Percentiles rank a stretch among this genome's conserved stretches.
phyloP scores from a whole-genome alignment of 805 yeast species.

The Suhomyces faveliae region DNA sequence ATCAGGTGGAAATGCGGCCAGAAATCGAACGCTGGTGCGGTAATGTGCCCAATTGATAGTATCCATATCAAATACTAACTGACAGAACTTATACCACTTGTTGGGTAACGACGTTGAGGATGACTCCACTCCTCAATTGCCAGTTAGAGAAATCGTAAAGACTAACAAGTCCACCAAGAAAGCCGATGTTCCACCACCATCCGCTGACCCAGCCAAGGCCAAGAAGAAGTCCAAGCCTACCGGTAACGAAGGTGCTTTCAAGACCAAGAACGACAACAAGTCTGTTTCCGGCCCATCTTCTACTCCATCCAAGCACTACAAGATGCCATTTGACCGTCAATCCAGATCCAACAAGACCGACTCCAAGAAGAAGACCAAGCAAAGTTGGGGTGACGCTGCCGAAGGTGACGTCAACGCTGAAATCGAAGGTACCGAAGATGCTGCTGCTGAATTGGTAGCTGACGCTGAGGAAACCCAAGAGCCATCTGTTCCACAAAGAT shows the following conservation, averaged over 20 bases:
- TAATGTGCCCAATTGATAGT: background rate
- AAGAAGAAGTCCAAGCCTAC: constrained; percentile 65
- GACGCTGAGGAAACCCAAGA: constrained; percentile 46
- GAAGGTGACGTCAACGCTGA: constrained; percentile 66
- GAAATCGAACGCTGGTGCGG: background rate
- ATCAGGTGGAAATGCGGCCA: background rate
- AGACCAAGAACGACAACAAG: constrained; percentile 61
- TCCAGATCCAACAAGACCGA: constrained; percentile 82
- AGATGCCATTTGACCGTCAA: constrained; percentile 76
- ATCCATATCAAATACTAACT: constrained; percentile 5
- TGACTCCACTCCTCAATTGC: constrained; percentile 53
- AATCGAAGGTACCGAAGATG: constrained; percentile 46
- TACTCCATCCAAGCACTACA: constrained; percentile 54
- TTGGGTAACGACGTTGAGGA: constrained; percentile 90
- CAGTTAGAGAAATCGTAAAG: constrained; percentile 78
- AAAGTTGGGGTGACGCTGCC: constrained; percentile 86
- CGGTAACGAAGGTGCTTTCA: constrained; percentile 89
- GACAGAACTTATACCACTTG: constrained; percentile 74
- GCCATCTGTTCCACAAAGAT: constrained; percentile 55
- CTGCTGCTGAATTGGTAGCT: constrained; percentile 37
- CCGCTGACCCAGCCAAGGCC: constrained; percentile 78
- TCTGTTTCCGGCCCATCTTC: constrained; percentile 56
- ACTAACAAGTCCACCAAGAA: constrained; percentile 83
- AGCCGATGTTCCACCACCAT: constrained; percentile 76
- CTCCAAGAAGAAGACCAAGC: constrained; percentile 76